Base-by-base conservation (phyloP, 192 early-diverging fungal genomes). In the Backusella westeae region DNA sequence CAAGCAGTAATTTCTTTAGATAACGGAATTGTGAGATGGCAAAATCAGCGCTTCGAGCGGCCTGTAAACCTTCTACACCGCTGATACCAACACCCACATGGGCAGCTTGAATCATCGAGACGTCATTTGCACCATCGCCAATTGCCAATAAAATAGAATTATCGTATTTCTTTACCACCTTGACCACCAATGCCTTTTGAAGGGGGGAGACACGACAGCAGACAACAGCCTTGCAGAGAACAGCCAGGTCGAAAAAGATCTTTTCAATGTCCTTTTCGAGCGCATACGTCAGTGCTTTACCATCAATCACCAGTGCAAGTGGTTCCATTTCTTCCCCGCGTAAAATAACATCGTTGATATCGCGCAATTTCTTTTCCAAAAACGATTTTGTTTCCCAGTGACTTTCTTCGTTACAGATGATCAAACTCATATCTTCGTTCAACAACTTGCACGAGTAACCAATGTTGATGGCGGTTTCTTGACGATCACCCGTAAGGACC, bases 391-490 rank as follows among this genome's bases (percentile, higher is more conserved):
- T 97, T 73, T 94, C 96, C 89, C 92, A 94, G 79, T 97, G 94
- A 71, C 89, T 97, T 26, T 91, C 86, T 82, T 98, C 95, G 80
- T 97, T 99, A 81, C 95, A 94, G 69, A 98, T 86, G 67, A 99
- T 94, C 26, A 99, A 84, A 53, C 92, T 92, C 95, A 98, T 98
- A 74, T 97, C 97, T 77, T 98, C 97, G 42, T 95, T 94, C 72
- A 99, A 91, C 34, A 99, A 86, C 83, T 98, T 97, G 85, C 96
- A 98, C 42, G 93, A 94, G 77, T 96, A 97, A 15, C 96, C 98
- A 83, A 99, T 98, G 81, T 99, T 98, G 87, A 99, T 98, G 35
- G 98, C 98, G 5, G 98, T 99, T 82, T 99, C 98, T 81, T 98
- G 97, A 42, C 96, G 82, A 85, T 99, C 98, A 68, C 98, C 98